Conservation (phyloP, 1,284 basidiomycete species). For the Fomitopsis betulina region DNA sequence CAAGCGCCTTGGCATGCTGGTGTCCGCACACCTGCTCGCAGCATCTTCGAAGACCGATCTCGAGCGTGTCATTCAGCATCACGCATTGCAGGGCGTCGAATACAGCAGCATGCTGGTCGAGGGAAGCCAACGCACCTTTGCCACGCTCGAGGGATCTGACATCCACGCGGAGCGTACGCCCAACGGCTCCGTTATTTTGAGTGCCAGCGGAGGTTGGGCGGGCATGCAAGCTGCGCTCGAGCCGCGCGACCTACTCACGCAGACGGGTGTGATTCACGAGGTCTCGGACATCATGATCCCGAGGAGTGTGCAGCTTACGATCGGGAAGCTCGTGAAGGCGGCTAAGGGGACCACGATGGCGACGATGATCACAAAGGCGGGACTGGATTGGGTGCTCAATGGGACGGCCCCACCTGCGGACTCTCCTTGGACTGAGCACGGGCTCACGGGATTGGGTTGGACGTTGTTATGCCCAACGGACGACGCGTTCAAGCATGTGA, state of each 20-base stretch:
- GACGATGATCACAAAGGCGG: conserved; percentile 77
- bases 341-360: conserved; percentile 87
- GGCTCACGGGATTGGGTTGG: conserved; percentile 54
- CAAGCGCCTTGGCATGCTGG: conserved; percentile 76
- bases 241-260: conserved; percentile 68
- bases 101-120: conserved; percentile 65
- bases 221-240: conserved; percentile 57
- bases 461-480: conserved; percentile 90
- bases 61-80: conserved; percentile 81
- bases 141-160: conserved; percentile 72
- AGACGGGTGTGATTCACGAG: conserved; percentile 90
- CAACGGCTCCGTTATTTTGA: conserved; percentile 48
- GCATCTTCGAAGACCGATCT: conserved; percentile 75
- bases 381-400: conserved; percentile 87
- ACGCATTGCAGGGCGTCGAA: conserved; percentile 74
- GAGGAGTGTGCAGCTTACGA: conserved; percentile 79
- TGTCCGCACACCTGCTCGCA: conserved; percentile 83
- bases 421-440: conserved; percentile 52
- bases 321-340: conserved; percentile 87
- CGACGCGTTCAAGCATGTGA: conserved; percentile 86
- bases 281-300: conserved; percentile 88
- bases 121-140: conserved; percentile 64
- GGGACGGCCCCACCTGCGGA: conserved; percentile 73
- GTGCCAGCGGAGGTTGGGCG: conserved; percentile 72
- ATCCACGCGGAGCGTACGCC: conserved; percentile 49